Base-by-base conservation (phyloP, 1,284 basidiomycete genomes). In the Fomitiporia mediterranea region DNA sequence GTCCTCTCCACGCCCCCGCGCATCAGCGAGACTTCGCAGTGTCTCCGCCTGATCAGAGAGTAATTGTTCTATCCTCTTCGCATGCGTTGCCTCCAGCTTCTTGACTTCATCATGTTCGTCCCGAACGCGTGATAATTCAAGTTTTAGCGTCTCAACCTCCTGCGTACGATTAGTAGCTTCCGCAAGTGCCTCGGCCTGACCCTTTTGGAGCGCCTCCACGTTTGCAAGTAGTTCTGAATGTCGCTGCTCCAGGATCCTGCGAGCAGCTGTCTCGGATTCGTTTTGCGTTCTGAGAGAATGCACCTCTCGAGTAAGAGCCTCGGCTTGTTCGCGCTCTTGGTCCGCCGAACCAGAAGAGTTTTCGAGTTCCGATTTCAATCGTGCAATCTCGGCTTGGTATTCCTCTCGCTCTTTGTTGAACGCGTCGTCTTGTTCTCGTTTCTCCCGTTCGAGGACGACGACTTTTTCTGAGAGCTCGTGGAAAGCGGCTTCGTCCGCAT, bases 91-190 rank as follows among this genome's bases (percentile, higher is more conserved):
- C 68, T 91, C 89, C 40, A 90, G 73, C 13, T 75, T 72, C 64
- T 88, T 85, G n/a, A 88, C 79, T 56, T 89, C 87, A 59, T 89
- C 84, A 37, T 85, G 80, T 62, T 86, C 83, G 1, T 77, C 72
- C 28, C 80, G 75, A 1, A 80, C 79, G 56, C 82, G 81, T 0
- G 76, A 72, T 9, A 93, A 76, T 65, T 94, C 89, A 60, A 83
- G 82, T 55, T 86, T 82, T 48, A 91, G 69, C 6, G 74, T 69
- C 57, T 90, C 87, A 0, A 86, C 78, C 38, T 78, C 72, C 58
- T 73, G 75, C 9, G 81, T 80, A 67, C 82, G 85, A 57, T 81
- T 80, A 32, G 80, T 86, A 40, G 83, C 86, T 63, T 91, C 86
- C 0, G 80, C 72, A 9, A 91, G 69, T 0, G 86, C 89, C 8